Percentiles rank a stretch among this genome's conserved stretches.
phyloP scores from a whole-genome alignment of 495 filamentous ascomycete genomes.

The Penicillium malachiteum region DNA sequence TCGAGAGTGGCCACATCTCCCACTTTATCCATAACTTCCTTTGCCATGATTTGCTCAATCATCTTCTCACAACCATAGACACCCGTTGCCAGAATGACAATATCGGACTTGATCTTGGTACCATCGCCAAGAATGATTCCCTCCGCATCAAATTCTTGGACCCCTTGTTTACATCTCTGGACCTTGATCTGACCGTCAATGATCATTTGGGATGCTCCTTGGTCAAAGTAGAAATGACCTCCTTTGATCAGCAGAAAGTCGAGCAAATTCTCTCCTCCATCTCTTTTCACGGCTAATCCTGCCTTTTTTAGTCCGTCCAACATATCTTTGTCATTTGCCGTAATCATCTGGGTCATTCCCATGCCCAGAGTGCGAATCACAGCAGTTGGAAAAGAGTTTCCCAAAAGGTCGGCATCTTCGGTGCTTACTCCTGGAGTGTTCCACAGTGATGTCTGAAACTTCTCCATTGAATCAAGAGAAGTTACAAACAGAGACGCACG shows the following conservation, averaged over 20 bases:
- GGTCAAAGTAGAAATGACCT: constrained; percentile 5
- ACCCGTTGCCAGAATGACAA: constrained; percentile 2
- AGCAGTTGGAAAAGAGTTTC: constrained; percentile 3
- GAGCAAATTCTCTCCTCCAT: background rate
- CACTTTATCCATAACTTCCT: constrained; percentile 1
- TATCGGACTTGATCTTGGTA: constrained; percentile 1
- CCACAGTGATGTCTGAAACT: background rate
- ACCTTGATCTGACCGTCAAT: constrained; percentile 5
- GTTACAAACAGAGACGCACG: background rate
- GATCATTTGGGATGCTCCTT: constrained; percentile 6
- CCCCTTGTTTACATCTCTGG: constrained; percentile 5
- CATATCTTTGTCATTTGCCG: constrained; percentile 1
- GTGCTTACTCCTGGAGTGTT: constrained; percentile 6
- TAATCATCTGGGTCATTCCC: constrained; percentile 2
- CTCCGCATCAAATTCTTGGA: background rate
- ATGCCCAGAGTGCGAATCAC: constrained; percentile 2
- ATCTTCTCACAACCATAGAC: background rate
- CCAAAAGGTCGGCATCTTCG: constrained; percentile 4
- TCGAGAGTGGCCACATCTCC: background rate
- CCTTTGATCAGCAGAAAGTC: background rate
- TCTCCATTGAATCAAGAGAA: constrained; percentile 2
- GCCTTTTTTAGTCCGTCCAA: constrained; percentile 3
- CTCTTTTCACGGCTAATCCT: background rate
- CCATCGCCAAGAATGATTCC: background rate
- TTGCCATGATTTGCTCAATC: constrained; percentile 1